phyloP scores from a whole-genome alignment of 192 early-diverging fungal genomes.

The Podila clonocystis region DNA sequence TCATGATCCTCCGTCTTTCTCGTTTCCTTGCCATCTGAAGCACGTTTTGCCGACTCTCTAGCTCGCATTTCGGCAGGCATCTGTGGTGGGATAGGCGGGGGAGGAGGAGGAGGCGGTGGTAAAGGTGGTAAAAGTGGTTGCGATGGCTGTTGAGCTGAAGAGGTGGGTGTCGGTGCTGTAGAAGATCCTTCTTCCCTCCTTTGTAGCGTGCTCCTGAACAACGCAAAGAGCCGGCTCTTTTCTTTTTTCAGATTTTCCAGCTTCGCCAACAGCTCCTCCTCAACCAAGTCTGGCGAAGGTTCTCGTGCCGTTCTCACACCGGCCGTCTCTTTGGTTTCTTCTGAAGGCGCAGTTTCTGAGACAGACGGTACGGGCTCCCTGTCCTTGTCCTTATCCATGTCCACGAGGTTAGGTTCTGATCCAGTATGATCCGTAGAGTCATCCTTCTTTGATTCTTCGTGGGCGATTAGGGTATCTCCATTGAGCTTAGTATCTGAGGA shows the following conservation, averaged over 20 bases:
- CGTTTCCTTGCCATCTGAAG: neutral
- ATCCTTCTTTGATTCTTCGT: neutral
- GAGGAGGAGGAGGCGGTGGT: neutral
- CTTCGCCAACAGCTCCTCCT: constrained; percentile 23
- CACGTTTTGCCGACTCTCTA: neutral
- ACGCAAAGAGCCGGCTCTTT: constrained; percentile 43
- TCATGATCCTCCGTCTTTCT: constrained; percentile 14
- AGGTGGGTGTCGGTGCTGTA: neutral
- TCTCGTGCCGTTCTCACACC: neutral
- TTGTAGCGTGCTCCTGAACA: constrained; percentile 28
- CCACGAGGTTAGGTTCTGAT: too few relatives aligned
- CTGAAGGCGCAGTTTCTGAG: too few relatives aligned
- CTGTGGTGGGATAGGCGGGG: neutral
- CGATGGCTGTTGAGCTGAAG: neutral
- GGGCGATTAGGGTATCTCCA: neutral
- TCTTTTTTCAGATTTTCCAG: constrained; percentile 35
- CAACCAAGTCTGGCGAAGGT: constrained; percentile 7
- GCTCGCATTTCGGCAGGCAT: neutral
- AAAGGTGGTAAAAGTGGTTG: neutral
- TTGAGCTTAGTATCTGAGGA: too few relatives aligned
- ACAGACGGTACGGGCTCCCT: too few relatives aligned
- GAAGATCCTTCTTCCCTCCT: constrained; percentile 5
- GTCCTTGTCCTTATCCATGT: too few relatives aligned
- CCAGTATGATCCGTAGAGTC: too few relatives aligned
- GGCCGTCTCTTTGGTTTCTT: neutral